Evolutionary conservation across 2,329 filamentous ascomycete species (phyloP).

Genomic region (Knufia petricola): DNA sequence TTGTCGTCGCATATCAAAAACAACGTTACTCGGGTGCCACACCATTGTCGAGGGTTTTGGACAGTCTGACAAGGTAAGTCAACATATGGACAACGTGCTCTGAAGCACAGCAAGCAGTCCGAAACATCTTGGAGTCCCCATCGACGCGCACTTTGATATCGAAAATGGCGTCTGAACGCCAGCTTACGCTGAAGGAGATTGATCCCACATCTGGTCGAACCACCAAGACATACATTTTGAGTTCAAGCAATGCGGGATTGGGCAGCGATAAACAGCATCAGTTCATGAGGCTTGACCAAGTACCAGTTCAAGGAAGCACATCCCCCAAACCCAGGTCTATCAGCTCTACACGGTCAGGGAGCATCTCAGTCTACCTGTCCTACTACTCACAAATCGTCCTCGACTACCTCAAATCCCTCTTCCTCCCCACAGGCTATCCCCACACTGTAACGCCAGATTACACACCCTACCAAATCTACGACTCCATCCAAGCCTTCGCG

Average conservation of each 20-base stretch:
- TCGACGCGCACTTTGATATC: no score
- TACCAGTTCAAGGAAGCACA: not conserved
- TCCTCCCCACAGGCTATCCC: conserved; percentile 80
- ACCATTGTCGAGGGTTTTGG: no score
- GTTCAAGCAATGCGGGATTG: not conserved
- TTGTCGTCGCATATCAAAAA: no score
- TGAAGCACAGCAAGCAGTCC: no score
- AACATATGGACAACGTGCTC: no score
- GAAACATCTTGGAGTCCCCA: no score
- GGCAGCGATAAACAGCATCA: not conserved
- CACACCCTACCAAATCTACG: conserved; percentile 31
- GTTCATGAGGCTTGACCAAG: not conserved
- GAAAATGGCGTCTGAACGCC: not conserved
- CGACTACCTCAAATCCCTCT: conserved; percentile 38
- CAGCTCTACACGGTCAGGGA: not conserved
- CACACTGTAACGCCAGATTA: conserved; percentile 81
- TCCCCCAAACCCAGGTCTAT: not conserved
- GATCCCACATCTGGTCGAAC: conserved; percentile 2
- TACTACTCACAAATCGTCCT: not conserved
- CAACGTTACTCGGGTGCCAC: no score
- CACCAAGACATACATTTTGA: conserved; percentile 5
- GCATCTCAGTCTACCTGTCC: not conserved
- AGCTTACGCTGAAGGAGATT: conserved; percentile 1
- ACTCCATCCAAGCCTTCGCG: conserved; percentile 76
- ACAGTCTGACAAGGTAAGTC: no score